Conservation (phyloP, 768 basidiomycete species). For the Termitomyces sp. region DNA sequence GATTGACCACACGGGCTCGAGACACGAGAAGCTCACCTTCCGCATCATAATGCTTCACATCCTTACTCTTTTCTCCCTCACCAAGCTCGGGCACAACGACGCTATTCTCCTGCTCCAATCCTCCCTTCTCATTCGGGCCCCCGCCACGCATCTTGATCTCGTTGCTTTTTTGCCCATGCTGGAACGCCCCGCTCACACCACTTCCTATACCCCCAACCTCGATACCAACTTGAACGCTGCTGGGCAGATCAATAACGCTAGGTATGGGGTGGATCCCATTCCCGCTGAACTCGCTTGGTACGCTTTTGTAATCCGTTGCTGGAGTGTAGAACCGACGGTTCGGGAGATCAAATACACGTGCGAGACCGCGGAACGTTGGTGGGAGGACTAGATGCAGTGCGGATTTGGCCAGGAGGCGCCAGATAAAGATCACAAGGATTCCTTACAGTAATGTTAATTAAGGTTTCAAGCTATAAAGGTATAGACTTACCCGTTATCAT, state of each 20-base stretch:
- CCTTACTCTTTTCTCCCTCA: constrained; percentile 18
- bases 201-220: constrained; percentile 41
- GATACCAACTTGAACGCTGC: constrained; percentile 35
- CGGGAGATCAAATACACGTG: constrained; percentile 66
- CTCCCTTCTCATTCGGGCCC: constrained; percentile 15
- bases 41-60: constrained; percentile 76
- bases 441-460: constrained; percentile 33
- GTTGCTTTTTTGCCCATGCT: constrained; percentile 28
- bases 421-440: constrained; percentile 72
- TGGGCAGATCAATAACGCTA: constrained; percentile 77
- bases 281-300: constrained; percentile 50
- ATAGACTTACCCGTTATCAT: constrained; percentile 35
- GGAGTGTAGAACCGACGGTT: constrained; percentile 86
- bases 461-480: background rate
- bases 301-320: constrained; percentile 78
- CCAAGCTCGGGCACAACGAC: constrained; percentile 1
- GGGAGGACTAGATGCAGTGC: constrained; percentile 71
- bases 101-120: background rate
- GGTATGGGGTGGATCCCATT: constrained; percentile 69
- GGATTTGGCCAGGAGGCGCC: constrained; percentile 86
- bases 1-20: background rate
- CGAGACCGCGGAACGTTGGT: constrained; percentile 73
- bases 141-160: constrained; percentile 59
- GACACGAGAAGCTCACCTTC: constrained; percentile 50
- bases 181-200: constrained; percentile 15